A percentile compares a stretch with the other conserved stretches of the same genome.
These are phyloP conservation scores for Cadophora gregata DNA, from an alignment of 2,329 filamentous ascomycete species.

Conservation along the genomic window DNA sequence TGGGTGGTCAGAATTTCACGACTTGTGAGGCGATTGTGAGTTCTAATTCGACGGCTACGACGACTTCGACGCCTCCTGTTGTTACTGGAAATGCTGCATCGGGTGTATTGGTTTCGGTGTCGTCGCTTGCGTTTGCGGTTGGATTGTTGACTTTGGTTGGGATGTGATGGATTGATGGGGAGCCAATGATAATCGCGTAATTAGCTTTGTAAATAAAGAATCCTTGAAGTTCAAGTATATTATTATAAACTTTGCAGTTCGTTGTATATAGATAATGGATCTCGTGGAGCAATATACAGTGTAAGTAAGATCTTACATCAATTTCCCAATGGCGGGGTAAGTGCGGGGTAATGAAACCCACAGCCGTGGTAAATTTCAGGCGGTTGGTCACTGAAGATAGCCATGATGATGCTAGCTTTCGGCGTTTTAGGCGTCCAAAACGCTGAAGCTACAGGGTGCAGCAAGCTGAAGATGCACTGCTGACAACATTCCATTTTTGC, in stretches of 20 bases:
- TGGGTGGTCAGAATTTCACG: constrained; percentile 38
- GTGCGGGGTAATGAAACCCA: background rate
- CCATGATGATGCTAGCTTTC: too few relatives aligned
- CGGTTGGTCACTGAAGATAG: background rate
- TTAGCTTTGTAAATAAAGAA: background rate
- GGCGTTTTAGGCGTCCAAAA: too few relatives aligned
- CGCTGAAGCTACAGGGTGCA: background rate
- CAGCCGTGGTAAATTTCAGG: background rate
- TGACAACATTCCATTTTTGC: too few relatives aligned
- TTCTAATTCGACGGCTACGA: constrained; percentile 19
- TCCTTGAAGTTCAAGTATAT: background rate
- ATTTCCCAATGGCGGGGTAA: background rate
- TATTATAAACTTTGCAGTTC: background rate
- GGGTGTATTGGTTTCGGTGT: background rate
- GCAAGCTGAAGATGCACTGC: background rate
- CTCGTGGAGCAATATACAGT: too few relatives aligned
- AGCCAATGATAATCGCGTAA: background rate
- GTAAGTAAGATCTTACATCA: too few relatives aligned
- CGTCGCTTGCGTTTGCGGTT: constrained; percentile 7
- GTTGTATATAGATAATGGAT: background rate
- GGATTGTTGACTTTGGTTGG: constrained; percentile 6
- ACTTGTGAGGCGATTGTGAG: constrained; percentile 28
- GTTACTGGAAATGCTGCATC: constrained; percentile 15
- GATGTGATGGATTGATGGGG: background rate
- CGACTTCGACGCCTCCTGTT: constrained; percentile 14